phyloP scores from a whole-genome alignment of 768 basidiomycete genomes.

The Lyophyllum shimeji region DNA sequence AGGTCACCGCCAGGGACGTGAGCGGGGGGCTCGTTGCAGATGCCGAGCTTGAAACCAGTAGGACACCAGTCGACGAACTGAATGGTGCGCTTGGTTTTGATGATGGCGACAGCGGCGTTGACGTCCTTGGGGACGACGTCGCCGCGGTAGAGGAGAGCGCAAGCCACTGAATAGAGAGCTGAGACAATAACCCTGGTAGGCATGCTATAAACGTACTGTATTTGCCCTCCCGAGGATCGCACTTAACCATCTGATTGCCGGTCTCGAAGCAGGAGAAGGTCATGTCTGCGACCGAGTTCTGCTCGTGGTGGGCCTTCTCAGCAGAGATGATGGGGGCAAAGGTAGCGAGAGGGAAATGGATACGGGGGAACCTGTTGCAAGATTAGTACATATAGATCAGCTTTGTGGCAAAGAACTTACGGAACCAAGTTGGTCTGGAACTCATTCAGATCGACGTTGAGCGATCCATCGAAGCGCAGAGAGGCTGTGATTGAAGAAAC shows the following conservation, averaged over 20 bases:
- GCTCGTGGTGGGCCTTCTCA: slow-evolving; percentile 95
- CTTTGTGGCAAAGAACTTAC: slow-evolving; percentile 72
- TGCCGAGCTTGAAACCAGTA: slow-evolving; percentile 97
- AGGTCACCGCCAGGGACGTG: slow-evolving; percentile 93
- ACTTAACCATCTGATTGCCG: slow-evolving; percentile 94
- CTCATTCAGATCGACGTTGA: slow-evolving; percentile 97
- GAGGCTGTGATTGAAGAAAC: slow-evolving; percentile 98
- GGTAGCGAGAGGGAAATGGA: slow-evolving; percentile 97
- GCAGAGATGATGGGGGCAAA: slow-evolving; percentile 93
- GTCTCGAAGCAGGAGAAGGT: slow-evolving; percentile 97
- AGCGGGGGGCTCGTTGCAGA: slow-evolving; percentile 96
- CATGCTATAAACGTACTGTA: slow-evolving; percentile 65
- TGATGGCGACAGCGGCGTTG: slow-evolving; percentile 86
- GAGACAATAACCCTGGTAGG: slow-evolving; percentile 4
- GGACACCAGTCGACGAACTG: slow-evolving; percentile 99
- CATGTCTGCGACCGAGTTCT: slow-evolving; percentile 98
- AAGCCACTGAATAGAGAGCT: slow-evolving; percentile 65
- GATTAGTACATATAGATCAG: slow-evolving; percentile 50
- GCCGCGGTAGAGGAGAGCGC: slow-evolving; percentile 89
- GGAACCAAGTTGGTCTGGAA: slow-evolving; percentile 99
- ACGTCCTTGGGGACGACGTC: slow-evolving; percentile 97
- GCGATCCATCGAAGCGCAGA: slow-evolving; percentile 93
- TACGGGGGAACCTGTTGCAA: slow-evolving; percentile 81
- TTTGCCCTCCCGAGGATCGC: slow-evolving; percentile 97
- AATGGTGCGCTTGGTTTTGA: slow-evolving; percentile 98